A percentile compares a stretch with the other conserved stretches of the same genome.
These are phyloP conservation scores for Pythium rhizo-oryzae DNA, from an alignment of 352 stramenopile species.

Conservation along the genomic window DNA sequence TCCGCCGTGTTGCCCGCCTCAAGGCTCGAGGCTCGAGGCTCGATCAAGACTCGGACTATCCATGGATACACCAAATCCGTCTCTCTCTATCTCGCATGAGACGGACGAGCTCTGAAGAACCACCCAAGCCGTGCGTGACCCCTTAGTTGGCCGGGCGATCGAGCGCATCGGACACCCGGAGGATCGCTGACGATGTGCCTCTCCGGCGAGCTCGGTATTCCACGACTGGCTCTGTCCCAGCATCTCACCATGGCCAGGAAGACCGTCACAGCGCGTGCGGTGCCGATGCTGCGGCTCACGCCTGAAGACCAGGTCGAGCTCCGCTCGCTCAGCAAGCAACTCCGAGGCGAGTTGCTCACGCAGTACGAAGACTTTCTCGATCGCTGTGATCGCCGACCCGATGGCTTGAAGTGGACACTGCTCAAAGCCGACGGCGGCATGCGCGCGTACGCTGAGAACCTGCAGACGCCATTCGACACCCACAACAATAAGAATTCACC, in stretches of 20 bases:
- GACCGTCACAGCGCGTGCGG: not conserved
- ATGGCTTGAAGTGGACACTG: conserved; percentile 37
- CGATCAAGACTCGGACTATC: not conserved
- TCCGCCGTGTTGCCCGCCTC: not conserved
- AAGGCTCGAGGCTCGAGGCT: too few relatives aligned
- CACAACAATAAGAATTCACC: too few relatives aligned
- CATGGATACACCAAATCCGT: not conserved
- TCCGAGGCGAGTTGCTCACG: conserved; percentile 31
- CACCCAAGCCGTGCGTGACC: not conserved
- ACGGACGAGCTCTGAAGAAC: not conserved
- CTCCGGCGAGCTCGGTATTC: not conserved
- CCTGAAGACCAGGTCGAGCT: conserved; percentile 6
- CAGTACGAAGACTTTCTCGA: conserved; percentile 42
- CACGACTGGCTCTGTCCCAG: not conserved
- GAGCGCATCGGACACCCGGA: not conserved
- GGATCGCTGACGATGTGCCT: not conserved
- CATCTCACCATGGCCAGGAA: conserved; percentile 23
- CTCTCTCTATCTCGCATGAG: too few relatives aligned
- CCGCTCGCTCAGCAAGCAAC: not conserved
- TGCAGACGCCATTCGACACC: not conserved
- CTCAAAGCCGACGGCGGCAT: conserved; percentile 7
- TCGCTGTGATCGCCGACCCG: too few relatives aligned
- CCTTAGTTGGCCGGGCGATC: not conserved
- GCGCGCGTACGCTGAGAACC: conserved; percentile 40
- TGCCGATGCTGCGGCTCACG: conserved; percentile 3